Base-by-base conservation (phyloP, 306 rosid genomes). In the Cucurbita maxima region DNA sequence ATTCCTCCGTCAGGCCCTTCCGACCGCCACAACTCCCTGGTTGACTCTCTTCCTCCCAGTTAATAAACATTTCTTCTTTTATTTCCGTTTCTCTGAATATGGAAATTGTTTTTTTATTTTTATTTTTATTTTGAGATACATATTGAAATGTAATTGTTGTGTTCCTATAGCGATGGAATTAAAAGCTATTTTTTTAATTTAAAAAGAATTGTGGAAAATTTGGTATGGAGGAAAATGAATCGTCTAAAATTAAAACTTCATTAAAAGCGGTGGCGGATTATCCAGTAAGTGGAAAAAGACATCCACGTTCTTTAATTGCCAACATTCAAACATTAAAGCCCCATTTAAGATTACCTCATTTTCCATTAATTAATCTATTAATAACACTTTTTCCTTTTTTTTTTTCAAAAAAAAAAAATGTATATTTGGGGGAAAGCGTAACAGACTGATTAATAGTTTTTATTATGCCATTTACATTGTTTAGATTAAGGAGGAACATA, bases 1-100 rank as follows among this genome's bases (percentile, higher is more conserved):
- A 55, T 87, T 13, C 91, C 97, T 43, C 95, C 99, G 73, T 94
- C 99, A 7, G 97, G 89, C 25, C 99, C 99, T 44, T 94, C 99
- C 51, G 83, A 79, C n/a, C 79, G 96, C 64, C 99, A 94, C 75
- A 94, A 94, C 82, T 71, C 88, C 5, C 72, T 76, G 52, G 81
- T 81, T 72, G 76, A 80, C 78, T 85, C 97, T 34, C 48, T 83
- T 4, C 89, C 97, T 72, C 71, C 75, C 4, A 84, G 88, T 81
- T 90, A 79, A 30, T 30, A 30, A 30, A 30, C 34, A 30, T 30
- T 30, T 30, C 34, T 30, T 30, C 34, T 30, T 30, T 30, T 30
- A 30, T 30, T 30, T 30, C 34, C 3, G 34, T 30, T 30, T 30
- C 34, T 30, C 34, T 30, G 3, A 30, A 30, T 30, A 30, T 30